Conservation (phyloP, 1,139 yeast species). For the Sugiyamaella pinicola region DNA sequence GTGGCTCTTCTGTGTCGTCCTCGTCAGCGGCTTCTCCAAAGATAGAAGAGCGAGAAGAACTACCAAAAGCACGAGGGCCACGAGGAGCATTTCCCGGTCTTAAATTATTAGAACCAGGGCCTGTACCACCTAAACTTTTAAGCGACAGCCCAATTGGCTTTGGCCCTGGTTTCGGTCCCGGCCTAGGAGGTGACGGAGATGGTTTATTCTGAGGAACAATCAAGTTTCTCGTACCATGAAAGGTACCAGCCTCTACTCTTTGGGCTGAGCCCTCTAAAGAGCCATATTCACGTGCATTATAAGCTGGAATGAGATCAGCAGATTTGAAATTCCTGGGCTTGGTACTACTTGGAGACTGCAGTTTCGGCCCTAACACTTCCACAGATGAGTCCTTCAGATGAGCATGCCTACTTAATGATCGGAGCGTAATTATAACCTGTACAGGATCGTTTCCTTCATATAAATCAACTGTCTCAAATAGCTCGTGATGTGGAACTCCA, state of each 20-base stretch:
- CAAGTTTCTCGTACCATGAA: constrained; percentile 54
- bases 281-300: constrained; percentile 64
- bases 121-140: not conserved
- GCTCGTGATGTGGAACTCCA: constrained; percentile 82
- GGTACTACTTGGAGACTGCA: constrained; percentile 41
- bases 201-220: constrained; percentile 28
- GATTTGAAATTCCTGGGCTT: constrained; percentile 33
- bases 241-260: constrained; percentile 52
- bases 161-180: constrained; percentile 20
- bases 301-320: constrained; percentile 44
- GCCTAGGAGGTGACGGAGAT: constrained; percentile 23
- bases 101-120: not conserved
- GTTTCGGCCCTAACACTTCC: constrained; percentile 56
- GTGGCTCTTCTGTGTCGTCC: constrained; percentile 20
- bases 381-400: constrained; percentile 50
- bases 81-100: constrained; percentile 24
- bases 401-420: constrained; percentile 69
- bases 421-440: constrained; percentile 71
- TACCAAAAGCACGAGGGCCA: constrained; percentile 28
- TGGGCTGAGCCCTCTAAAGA: constrained; percentile 59
- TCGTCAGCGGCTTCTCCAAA: constrained; percentile 25
- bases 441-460: constrained; percentile 76
- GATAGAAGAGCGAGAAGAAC: constrained; percentile 17
- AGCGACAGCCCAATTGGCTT: constrained; percentile 22
- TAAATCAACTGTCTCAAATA: constrained; percentile 80